Evolutionary conservation across 1,284 basidiomycete genomes (phyloP).

Genomic region (Athelia sp.): DNA sequence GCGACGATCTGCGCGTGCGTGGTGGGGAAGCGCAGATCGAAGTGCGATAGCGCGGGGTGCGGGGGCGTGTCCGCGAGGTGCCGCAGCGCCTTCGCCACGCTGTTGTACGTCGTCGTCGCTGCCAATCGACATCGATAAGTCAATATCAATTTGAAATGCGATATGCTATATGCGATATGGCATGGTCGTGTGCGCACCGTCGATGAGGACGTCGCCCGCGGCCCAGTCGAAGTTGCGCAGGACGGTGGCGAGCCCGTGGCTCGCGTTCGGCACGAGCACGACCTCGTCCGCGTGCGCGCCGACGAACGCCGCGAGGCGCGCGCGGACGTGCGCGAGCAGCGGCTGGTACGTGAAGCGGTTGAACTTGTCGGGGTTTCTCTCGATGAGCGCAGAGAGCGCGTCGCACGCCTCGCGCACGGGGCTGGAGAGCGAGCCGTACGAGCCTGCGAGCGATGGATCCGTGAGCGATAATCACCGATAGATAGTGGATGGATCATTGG

Average conservation of each 20-base stretch:
- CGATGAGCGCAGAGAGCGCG: constrained; percentile 41
- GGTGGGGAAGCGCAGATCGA: constrained; percentile 60
- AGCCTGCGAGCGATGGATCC: constrained; percentile 37
- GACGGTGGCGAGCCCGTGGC: constrained; percentile 64
- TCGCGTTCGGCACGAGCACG: constrained; percentile 64
- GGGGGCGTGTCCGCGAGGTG: constrained; percentile 57
- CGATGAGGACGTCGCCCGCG: constrained; percentile 41
- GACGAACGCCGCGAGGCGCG: constrained; percentile 53
- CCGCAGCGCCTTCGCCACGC: constrained; percentile 52
- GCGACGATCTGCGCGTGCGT: constrained; percentile 56
- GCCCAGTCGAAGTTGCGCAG: constrained; percentile 53
- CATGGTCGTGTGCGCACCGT: no score
- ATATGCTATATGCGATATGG: no score
- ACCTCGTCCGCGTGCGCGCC: constrained; percentile 56
- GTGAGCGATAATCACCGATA: neutral
- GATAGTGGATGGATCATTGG: neutral
- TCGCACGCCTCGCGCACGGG: constrained; percentile 52
- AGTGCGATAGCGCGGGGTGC: constrained; percentile 43
- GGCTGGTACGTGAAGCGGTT: constrained; percentile 39
- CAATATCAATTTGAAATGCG: no score
- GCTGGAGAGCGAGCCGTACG: constrained; percentile 63
- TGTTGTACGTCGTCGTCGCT: constrained; percentile 68
- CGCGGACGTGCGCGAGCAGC: constrained; percentile 38
- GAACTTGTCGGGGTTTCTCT: constrained; percentile 63
- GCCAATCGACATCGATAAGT: neutral